A percentile compares a stretch with the other conserved stretches of the same genome.
These are phyloP conservation scores for Theobroma grandiflorum DNA, from an alignment of 441 rosid species.

Conservation along the genomic window DNA sequence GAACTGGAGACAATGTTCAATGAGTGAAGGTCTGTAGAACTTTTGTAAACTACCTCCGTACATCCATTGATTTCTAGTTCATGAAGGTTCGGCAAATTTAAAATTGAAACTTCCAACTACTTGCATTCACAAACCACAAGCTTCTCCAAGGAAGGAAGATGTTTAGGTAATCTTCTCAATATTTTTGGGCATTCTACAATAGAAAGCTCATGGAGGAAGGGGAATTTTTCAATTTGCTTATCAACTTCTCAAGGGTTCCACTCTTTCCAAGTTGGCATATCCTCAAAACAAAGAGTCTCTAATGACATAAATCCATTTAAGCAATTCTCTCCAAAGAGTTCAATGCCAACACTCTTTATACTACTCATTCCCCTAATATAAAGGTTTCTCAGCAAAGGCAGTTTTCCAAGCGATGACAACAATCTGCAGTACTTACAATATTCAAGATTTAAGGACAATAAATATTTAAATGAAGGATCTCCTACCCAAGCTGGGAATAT, in stretches of 20 bases:
- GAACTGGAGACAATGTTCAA: neutral
- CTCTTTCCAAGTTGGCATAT: no score
- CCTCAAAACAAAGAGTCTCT: neutral
- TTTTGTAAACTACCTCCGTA: no score
- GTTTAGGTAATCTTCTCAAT: neutral
- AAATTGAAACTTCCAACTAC: neutral
- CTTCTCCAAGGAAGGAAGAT: neutral
- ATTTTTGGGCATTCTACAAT: slow-evolving; percentile 19
- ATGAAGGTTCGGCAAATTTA: neutral
- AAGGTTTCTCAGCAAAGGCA: slow-evolving; percentile 26
- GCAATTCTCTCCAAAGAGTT: slow-evolving; percentile 25
- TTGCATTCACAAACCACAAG: neutral
- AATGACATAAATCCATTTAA: slow-evolving; percentile 21
- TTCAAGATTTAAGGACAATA: slow-evolving; percentile 1
- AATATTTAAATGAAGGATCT: slow-evolving; percentile 13
- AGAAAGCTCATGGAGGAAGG: slow-evolving; percentile 12
- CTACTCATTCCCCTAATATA: slow-evolving; percentile 27
- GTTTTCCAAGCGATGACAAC: slow-evolving; percentile 31
- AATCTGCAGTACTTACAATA: slow-evolving; percentile 13
- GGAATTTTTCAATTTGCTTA: neutral
- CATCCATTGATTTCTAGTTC: slow-evolving; percentile 2
- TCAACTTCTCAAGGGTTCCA: no score
- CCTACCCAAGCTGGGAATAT: slow-evolving; percentile 35
- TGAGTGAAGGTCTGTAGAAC: neutral
- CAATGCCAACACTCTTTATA: slow-evolving; percentile 10